A percentile compares a stretch with the other conserved stretches of the same genome.
These are phyloP conservation scores for Coffea eugenioides DNA, from an alignment of 257 asterid genomes.

Conservation along the genomic window DNA sequence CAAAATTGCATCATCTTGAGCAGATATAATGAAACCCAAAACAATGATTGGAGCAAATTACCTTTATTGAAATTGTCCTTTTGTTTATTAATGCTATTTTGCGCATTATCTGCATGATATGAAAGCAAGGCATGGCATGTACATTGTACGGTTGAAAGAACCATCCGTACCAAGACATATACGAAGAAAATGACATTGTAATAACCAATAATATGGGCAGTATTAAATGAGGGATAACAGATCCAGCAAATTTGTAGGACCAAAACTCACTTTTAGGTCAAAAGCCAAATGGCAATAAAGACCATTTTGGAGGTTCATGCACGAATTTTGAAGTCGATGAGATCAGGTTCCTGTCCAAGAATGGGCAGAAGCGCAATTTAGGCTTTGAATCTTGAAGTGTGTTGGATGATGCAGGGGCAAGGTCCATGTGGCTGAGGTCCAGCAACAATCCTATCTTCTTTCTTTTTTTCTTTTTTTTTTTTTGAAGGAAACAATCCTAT, in stretches of 20 bases:
- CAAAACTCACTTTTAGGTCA: neutral
- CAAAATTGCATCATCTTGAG: too few species aligned
- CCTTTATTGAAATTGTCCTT: neutral
- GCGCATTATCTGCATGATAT: neutral
- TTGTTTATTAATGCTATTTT: neutral
- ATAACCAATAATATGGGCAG: neutral
- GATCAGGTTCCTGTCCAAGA: conserved; percentile 8
- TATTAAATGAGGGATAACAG: neutral
- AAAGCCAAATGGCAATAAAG: conserved; percentile 4
- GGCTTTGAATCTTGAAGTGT: conserved; percentile 19
- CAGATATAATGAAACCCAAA: too few species aligned
- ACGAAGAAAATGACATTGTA: neutral
- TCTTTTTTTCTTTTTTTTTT: too few species aligned
- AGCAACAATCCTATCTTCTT: neutral
- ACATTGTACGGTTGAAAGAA: neutral
- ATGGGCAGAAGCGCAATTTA: conserved; percentile 7
- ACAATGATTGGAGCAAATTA: too few species aligned
- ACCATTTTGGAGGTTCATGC: conserved; percentile 3
- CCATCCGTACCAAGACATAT: neutral
- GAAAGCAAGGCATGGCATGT: neutral
- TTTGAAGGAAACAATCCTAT: too few species aligned
- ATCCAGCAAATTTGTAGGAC: conserved; percentile 4
- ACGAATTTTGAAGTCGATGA: conserved; percentile 6
- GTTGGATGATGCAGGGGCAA: conserved; percentile 13
- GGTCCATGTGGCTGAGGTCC: conserved; percentile 6